Evolutionary conservation across 2,329 filamentous ascomycete genomes (phyloP).

Genomic region (Aspergillus jensenii): DNA sequence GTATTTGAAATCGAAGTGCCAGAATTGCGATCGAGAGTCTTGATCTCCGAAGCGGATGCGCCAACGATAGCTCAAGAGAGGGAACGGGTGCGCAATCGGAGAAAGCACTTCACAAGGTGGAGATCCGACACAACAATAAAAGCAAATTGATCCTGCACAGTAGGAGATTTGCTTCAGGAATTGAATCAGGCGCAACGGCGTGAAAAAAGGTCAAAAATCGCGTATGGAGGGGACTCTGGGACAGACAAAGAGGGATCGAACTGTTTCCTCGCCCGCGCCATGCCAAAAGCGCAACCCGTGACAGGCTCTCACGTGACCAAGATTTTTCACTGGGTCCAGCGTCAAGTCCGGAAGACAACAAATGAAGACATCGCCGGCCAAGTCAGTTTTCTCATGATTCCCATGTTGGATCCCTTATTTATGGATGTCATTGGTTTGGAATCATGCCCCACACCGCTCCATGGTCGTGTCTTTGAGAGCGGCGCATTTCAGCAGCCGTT

Average conservation of each 20-base stretch:
- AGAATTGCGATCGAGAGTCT: slow-evolving; percentile 20
- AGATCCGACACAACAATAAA: slow-evolving; percentile 16
- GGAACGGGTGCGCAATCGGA: slow-evolving; percentile 27
- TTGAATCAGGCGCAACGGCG: slow-evolving; percentile 1
- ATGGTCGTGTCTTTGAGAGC: slow-evolving; percentile 37
- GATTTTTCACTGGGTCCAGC: slow-evolving; percentile 20
- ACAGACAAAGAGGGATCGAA: slow-evolving; percentile 22
- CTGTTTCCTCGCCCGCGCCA: slow-evolving; percentile 28
- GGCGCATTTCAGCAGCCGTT: slow-evolving; percentile 28
- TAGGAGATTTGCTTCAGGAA: neutral
- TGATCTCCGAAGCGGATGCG: slow-evolving; percentile 27
- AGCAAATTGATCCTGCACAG: slow-evolving; percentile 8
- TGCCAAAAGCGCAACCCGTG: slow-evolving; percentile 33
- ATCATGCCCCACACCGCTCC: slow-evolving; percentile 39
- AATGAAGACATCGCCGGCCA: neutral
- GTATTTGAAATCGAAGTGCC: slow-evolving; percentile 5
- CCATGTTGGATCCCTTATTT: slow-evolving; percentile 28
- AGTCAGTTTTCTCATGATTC: neutral
- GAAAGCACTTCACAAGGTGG: slow-evolving; percentile 21
- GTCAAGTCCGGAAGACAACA: neutral
- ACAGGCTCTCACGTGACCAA: slow-evolving; percentile 34
- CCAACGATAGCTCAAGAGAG: slow-evolving; percentile 25
- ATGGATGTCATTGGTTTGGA: slow-evolving; percentile 46
- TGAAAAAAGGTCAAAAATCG: slow-evolving; percentile 8
- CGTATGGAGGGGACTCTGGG: slow-evolving; percentile 18